phyloP scores from a whole-genome alignment of 805 yeast genomes.

The Metschnikowia proteae region DNA sequence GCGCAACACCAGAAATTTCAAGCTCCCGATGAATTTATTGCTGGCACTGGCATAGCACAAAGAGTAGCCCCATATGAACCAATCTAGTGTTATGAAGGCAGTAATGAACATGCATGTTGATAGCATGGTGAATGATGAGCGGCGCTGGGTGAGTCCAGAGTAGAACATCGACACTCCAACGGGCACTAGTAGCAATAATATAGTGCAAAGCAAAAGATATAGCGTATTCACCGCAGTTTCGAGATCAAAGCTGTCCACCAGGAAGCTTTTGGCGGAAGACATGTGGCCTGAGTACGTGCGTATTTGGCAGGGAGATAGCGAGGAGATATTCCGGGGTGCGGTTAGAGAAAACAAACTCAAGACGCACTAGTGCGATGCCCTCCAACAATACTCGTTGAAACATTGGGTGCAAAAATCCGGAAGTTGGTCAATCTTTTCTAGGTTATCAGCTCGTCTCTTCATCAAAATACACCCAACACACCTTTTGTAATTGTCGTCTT shows the following conservation, averaged over 20 bases:
- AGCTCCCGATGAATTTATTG: constrained; percentile 34
- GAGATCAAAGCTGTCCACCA: constrained; percentile 4
- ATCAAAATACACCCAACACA: constrained; percentile 59
- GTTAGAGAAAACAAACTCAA: not conserved
- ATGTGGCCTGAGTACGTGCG: not conserved
- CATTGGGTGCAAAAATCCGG: constrained; percentile 7
- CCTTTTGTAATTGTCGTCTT: constrained; percentile 37
- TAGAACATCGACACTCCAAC: constrained; percentile 39
- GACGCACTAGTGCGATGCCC: not conserved
- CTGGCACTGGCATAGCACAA: constrained; percentile 34
- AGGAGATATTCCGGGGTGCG: constrained; percentile 4
- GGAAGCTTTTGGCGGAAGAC: not conserved
- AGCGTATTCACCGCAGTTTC: constrained; percentile 23
- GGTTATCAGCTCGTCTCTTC: constrained; percentile 32
- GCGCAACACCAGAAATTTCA: constrained; percentile 26
- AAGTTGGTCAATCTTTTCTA: not conserved
- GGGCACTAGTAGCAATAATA: constrained; percentile 29
- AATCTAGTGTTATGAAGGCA: constrained; percentile 35
- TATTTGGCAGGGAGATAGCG: not conserved
- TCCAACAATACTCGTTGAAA: constrained; percentile 12
- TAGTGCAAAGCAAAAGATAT: constrained; percentile 35
- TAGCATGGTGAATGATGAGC: constrained; percentile 40
- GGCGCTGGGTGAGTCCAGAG: constrained; percentile 41
- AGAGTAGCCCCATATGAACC: constrained; percentile 46
- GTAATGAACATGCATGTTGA: constrained; percentile 31